phyloP scores from a whole-genome alignment of 2,329 filamentous ascomycete species.

The Alternaria consortialis region DNA sequence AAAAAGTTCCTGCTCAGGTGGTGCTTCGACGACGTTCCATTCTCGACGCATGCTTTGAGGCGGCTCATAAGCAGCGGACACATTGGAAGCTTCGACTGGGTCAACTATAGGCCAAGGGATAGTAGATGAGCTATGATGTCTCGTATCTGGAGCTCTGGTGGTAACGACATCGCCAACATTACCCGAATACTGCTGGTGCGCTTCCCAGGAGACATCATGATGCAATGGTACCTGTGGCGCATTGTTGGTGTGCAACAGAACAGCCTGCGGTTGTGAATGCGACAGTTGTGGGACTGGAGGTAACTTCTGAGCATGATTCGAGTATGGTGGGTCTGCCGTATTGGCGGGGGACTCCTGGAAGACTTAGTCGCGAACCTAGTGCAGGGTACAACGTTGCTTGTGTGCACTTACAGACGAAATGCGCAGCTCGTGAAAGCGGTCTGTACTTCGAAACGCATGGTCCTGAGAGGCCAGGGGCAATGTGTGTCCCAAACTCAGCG shows the following conservation, averaged over 20 bases:
- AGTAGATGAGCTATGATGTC: constrained; percentile 21
- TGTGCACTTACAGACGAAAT: constrained; percentile 34
- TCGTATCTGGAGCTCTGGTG: constrained; percentile 17
- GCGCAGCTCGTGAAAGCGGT: constrained; percentile 31
- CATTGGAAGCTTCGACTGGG: constrained; percentile 15
- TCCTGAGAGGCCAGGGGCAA: constrained; percentile 20
- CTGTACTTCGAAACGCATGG: constrained; percentile 20
- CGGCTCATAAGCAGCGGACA: constrained; percentile 26
- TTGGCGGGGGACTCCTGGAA: constrained; percentile 32
- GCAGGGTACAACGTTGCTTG: constrained; percentile 13
- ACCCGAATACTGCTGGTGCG: constrained; percentile 25
- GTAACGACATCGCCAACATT: constrained; percentile 25
- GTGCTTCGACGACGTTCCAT: constrained; percentile 27
- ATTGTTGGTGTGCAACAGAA: constrained; percentile 25
- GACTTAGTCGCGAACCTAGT: constrained; percentile 31
- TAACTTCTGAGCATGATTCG: constrained; percentile 28
- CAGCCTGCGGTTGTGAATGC: constrained; percentile 26
- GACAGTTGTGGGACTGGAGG: constrained; percentile 34
- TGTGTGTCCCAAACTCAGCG: constrained; percentile 3
- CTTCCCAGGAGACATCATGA: constrained; percentile 27
- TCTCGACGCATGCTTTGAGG: constrained; percentile 26
- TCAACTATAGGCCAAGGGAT: constrained; percentile 29
- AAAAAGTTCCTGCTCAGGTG: constrained; percentile 24
- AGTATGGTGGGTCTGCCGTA: constrained; percentile 34
- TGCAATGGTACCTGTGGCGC: constrained; percentile 28